A percentile compares a stretch with the other conserved stretches of the same genome.
These are phyloP conservation scores for Chytriomyces sp. DNA, from an alignment of 192 early-diverging fungal genomes.

Conservation along the genomic window DNA sequence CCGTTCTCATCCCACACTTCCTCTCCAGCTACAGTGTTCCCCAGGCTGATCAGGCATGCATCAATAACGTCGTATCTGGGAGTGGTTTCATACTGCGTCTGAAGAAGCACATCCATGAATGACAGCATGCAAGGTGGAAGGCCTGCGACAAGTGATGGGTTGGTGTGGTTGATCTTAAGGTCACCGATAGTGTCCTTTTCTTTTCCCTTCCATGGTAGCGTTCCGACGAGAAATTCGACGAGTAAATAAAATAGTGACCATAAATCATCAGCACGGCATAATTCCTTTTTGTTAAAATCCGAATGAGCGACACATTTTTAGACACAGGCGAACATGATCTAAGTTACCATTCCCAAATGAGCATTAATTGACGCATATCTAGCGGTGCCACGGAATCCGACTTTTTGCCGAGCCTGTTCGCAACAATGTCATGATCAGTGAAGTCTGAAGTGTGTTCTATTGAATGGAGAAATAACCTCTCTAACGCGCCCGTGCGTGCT, in stretches of 20 bases:
- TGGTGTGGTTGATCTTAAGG: slow-evolving; percentile 40
- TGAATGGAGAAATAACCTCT: slow-evolving; percentile 29
- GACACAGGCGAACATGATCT: background rate
- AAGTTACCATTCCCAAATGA: slow-evolving; percentile 43
- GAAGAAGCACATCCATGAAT: slow-evolving; percentile 21
- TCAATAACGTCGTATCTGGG: slow-evolving; percentile 27
- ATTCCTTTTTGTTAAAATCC: slow-evolving; percentile 36
- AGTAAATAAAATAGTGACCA: slow-evolving; percentile 64
- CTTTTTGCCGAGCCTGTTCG: slow-evolving; percentile 48
- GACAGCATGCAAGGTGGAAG: slow-evolving; percentile 25
- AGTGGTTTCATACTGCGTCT: slow-evolving; percentile 15
- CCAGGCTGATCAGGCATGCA: slow-evolving; percentile 8
- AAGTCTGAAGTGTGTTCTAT: background rate
- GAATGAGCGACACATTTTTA: background rate
- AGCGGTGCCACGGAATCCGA: slow-evolving; percentile 66
- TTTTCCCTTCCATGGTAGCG: slow-evolving; percentile 63
- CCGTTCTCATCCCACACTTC: slow-evolving; percentile 30
- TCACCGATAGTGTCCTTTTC: slow-evolving; percentile 59
- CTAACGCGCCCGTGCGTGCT: slow-evolving; percentile 39
- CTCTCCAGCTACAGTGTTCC: slow-evolving; percentile 3
- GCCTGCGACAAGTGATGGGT: slow-evolving; percentile 32
- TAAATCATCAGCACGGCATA: slow-evolving; percentile 63
- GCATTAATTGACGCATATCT: slow-evolving; percentile 60
- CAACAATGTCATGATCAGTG: background rate
- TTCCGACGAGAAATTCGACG: slow-evolving; percentile 57